Evolutionary conservation across 768 basidiomycete species (phyloP).

Genomic region (Naganishia onofrii): DNA sequence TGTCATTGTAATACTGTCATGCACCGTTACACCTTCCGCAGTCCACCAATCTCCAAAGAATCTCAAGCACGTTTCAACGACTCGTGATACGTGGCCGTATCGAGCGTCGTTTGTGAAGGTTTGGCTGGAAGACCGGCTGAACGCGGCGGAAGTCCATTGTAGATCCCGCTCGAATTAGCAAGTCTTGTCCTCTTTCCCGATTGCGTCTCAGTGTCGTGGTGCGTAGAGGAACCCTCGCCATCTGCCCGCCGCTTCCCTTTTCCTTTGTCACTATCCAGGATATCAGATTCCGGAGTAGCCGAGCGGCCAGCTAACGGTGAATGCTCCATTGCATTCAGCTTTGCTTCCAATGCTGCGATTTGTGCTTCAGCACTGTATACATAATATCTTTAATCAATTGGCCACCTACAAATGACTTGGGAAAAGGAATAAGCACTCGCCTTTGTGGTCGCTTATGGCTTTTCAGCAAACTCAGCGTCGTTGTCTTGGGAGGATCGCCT

Average conservation of each 20-base stretch:
- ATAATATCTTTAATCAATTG: not conserved
- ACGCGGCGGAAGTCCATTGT: not conserved
- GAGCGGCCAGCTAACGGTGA: slow-evolving; percentile 24
- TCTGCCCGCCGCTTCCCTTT: slow-evolving; percentile 6
- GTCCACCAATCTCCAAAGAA: not conserved
- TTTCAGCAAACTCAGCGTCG: slow-evolving; percentile 84
- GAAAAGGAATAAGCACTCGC: slow-evolving; percentile 53
- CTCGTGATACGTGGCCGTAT: slow-evolving; percentile 10
- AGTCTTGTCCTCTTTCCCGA: slow-evolving; percentile 1
- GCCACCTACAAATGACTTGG: slow-evolving; percentile 5
- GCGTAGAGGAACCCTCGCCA: not conserved
- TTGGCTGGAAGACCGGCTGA: slow-evolving; percentile 7
- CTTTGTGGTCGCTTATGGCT: slow-evolving; percentile 59
- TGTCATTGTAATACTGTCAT: not conserved
- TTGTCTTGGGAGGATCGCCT: slow-evolving; percentile 58
- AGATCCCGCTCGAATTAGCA: not conserved
- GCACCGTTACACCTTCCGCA: not conserved
- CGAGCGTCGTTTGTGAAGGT: slow-evolving; percentile 8
- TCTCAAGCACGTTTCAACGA: not conserved
- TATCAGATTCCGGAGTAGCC: slow-evolving; percentile 11
- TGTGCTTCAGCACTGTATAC: slow-evolving; percentile 70
- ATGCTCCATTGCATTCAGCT: slow-evolving; percentile 68
- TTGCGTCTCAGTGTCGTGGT: not conserved
- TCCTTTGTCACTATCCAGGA: not conserved
- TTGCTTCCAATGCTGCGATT: slow-evolving; percentile 95